phyloP scores from a whole-genome alignment of 1,284 basidiomycete genomes.

The Peniophora sp. region DNA sequence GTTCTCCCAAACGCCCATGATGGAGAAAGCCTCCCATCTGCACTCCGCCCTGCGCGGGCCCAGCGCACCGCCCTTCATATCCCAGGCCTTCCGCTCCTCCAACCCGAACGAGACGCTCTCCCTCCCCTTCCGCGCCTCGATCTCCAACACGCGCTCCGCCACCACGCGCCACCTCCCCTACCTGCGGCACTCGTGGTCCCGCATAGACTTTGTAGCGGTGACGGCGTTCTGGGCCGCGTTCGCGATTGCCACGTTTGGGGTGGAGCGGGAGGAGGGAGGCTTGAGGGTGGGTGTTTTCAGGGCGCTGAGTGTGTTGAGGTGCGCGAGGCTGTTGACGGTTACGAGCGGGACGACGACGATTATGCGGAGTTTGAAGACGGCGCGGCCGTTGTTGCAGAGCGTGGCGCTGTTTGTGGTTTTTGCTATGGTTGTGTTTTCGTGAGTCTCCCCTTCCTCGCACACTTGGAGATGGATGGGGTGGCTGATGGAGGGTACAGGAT shows the following conservation, averaged over 20 bases:
- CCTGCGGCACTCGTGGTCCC: constrained; percentile 89
- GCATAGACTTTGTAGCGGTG: constrained; percentile 86
- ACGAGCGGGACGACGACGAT: constrained; percentile 95
- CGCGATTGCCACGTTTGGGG: constrained; percentile 52
- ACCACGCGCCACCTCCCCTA: constrained; percentile 70
- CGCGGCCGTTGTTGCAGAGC: constrained; percentile 80
- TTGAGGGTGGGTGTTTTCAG: constrained; percentile 85
- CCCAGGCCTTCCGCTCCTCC: constrained; percentile 36
- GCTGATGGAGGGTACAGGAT: constrained; percentile 41
- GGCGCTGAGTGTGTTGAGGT: constrained; percentile 83
- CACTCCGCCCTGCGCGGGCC: constrained; percentile 23
- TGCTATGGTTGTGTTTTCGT: constrained; percentile 86
- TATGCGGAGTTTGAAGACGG: constrained; percentile 87
- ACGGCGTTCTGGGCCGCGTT: constrained; percentile 80
- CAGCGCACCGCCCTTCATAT: constrained; percentile 37
- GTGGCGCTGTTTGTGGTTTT: constrained; percentile 91
- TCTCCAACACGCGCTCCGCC: constrained; percentile 45
- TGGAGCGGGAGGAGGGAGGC: constrained; percentile 44
- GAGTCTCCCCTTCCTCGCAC: constrained; percentile 20
- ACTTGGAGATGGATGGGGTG: background rate
- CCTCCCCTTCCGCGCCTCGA: constrained; percentile 61
- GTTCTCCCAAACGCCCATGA: constrained; percentile 22
- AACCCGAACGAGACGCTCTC: constrained; percentile 39
- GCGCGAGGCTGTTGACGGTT: constrained; percentile 77
- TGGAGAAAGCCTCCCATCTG: constrained; percentile 20